Conservation (phyloP, 192 early-diverging fungal genomes). For the Chytriomyces confervae region DNA sequence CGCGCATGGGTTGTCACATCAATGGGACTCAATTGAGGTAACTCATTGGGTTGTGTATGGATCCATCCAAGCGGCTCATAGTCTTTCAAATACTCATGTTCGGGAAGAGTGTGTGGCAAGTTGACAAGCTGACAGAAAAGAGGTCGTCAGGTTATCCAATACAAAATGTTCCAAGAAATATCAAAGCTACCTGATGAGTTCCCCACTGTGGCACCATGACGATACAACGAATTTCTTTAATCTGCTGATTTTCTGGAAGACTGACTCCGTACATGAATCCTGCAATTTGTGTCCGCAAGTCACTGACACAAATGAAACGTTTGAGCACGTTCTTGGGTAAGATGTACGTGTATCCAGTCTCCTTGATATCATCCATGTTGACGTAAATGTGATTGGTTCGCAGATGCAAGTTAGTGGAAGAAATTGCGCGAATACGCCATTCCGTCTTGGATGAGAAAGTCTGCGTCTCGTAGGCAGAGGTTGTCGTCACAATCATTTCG, state of each 20-base stretch:
- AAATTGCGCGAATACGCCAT: constrained; percentile 98
- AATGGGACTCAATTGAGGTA: constrained; percentile 85
- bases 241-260: constrained; percentile 85
- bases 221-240: constrained; percentile 93
- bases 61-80: constrained; percentile 98
- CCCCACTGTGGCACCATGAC: constrained; percentile 99
- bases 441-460: constrained; percentile 99
- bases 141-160: background rate
- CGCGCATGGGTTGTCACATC: constrained; percentile 91
- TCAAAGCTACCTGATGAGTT: constrained; percentile 67
- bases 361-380: constrained; percentile 93
- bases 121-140: constrained; percentile 74
- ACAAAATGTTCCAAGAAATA: background rate
- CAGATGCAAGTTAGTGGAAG: constrained; percentile 91
- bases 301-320: constrained; percentile 93
- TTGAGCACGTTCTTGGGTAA: constrained; percentile 98
- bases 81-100: constrained; percentile 89
- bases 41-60: constrained; percentile 94
- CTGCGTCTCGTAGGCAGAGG: constrained; percentile 95
- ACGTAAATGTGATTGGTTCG: constrained; percentile 98
- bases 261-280: constrained; percentile 94
- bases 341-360: constrained; percentile 93
- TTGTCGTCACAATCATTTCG: constrained; percentile 98
- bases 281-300: constrained; percentile 94
- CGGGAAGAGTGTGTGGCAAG: constrained; percentile 84